phyloP scores from a whole-genome alignment of 73 alveolate species.

The Tetrahymena malaccensis region DNA sequence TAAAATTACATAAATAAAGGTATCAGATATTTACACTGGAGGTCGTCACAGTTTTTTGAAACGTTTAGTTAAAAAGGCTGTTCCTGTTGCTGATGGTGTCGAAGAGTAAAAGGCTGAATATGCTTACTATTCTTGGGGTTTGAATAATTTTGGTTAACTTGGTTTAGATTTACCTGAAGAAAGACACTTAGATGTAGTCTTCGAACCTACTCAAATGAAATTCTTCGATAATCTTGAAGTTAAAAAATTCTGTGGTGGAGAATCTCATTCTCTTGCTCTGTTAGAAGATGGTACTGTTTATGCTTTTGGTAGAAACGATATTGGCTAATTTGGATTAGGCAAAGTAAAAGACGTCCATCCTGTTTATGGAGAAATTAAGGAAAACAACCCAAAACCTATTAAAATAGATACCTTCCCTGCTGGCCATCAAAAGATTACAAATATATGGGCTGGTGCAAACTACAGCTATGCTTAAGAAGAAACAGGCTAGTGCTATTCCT shows the following conservation, averaged over 20 bases:
- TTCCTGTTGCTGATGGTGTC: neutral
- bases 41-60: conserved; percentile 40
- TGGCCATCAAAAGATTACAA: neutral
- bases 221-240: conserved; percentile 10
- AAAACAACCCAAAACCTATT: neutral
- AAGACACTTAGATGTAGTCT: neutral
- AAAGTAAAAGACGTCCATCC: conserved; percentile 2
- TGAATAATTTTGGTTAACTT: conserved; percentile 46
- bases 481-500: neutral
- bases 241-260: conserved; percentile 46
- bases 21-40: conserved; percentile 29
- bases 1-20: conserved; percentile 7
- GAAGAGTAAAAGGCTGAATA: neutral
- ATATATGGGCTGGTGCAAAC: conserved; percentile 4
- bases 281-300: conserved; percentile 33
- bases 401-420: neutral
- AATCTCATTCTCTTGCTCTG: conserved; percentile 43
- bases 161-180: conserved; percentile 36
- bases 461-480: neutral
- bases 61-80: neutral
- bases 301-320: conserved; percentile 54
- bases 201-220: conserved; percentile 1
- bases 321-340: conserved; percentile 46
- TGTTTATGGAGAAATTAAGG: neutral
- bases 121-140: conserved; percentile 47